Base-by-base conservation (phyloP, 2,329 filamentous ascomycete genomes). In the Fusarium sp. region DNA sequence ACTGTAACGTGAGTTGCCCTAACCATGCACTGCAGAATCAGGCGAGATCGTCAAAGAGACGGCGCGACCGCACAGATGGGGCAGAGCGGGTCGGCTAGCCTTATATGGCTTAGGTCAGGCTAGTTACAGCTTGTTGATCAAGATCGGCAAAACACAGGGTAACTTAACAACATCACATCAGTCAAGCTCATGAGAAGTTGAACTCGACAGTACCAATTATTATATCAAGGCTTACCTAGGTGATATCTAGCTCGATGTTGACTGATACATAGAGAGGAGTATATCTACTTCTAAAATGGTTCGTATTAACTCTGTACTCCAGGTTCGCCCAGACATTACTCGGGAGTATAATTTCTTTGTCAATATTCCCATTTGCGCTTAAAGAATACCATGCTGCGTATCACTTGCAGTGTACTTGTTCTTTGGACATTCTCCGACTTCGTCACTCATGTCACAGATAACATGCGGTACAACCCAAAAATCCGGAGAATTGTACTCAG, bases 41-140 rank as follows among this genome's bases (percentile, higher is more conserved):
- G 67, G 63, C 66, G 58, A 74, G 72, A 74, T 74, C 72, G 74
- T 55, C 66, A 74, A 64, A 68, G 50, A 64, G 49, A 61, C 59
- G 51, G 55, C 63, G 68, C 58, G 63, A 37, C 63, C 46, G 63
- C 71, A 74, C 72, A 71, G 72, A 74, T 67, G 71, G 72, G 63
- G 72, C 71, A 73, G n/a, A 54, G 61, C 46, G 66, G 66, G 23
- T 11, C 8, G 18, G 11, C 56, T 73, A 74, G 30, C 60, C 34
- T 34, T 32, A 61, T 64, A 12, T 49, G 21, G 70, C 13, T 54
- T 74, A 73, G 60, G 7, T 11, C 27, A 42, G 20, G 37, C 30
- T 54, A 21, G 37, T 16, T 49, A 43, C 53, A 48, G 45, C 54
- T 56, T 53, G 34, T 41, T 56, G 57, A 47, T 66, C 42, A 49